These are phyloP conservation scores for Phascolomyces articulosus DNA, from an alignment of 371 early-diverging fungal genomes.

Conservation along the genomic window DNA sequence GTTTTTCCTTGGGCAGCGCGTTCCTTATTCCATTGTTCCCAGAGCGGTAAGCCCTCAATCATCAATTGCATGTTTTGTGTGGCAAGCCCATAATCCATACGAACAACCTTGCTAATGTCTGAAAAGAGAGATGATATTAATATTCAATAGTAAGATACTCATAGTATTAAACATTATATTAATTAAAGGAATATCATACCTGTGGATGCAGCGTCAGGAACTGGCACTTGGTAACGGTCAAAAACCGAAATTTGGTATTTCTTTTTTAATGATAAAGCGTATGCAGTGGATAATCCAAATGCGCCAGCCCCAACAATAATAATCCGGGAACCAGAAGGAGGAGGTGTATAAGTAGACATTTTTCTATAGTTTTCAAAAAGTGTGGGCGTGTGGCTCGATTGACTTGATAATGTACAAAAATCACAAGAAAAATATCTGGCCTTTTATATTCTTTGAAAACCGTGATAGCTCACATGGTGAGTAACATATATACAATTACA, in stretches of 20 bases:
- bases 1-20: conserved; percentile 16
- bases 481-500: no score
- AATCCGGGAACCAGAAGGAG: conserved; percentile 33
- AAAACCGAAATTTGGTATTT: conserved; percentile 41
- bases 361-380: neutral
- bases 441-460: no score
- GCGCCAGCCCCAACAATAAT: conserved; percentile 58
- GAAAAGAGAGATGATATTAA: neutral
- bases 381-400: no score
- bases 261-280: conserved; percentile 34
- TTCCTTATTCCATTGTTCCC: conserved; percentile 58
- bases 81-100: conserved; percentile 51
- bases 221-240: conserved; percentile 46
- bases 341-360: conserved; percentile 11
- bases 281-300: conserved; percentile 56
- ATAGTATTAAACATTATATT: no score
- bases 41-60: conserved; percentile 41
- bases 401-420: no score
- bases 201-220: conserved; percentile 47
- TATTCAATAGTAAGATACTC: neutral
- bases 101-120: conserved; percentile 57
- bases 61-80: conserved; percentile 38
- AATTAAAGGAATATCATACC: conserved; percentile 17
- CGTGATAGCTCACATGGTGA: no score
- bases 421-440: no score